phyloP scores from a whole-genome alignment of 768 basidiomycete genomes.

The Rhizopogon vesiculosus region DNA sequence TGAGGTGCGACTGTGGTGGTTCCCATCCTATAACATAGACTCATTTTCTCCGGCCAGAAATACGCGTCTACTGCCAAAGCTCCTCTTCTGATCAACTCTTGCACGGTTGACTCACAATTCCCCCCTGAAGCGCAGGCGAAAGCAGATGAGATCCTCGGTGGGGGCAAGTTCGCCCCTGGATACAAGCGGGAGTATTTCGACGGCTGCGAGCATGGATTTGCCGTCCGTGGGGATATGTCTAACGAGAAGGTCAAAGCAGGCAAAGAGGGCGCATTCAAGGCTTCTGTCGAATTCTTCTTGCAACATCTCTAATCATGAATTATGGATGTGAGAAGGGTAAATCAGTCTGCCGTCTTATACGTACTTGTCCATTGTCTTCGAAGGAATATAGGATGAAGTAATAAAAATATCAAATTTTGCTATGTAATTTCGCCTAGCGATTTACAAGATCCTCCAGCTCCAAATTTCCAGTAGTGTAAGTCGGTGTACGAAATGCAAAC shows the following conservation, averaged over 20 bases:
- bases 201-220: constrained; percentile 51
- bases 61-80: constrained; percentile 10
- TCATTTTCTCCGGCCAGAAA: no score
- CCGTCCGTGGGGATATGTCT: constrained; percentile 40
- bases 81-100: constrained; percentile 40
- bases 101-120: constrained; percentile 31
- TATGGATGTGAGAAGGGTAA: constrained; percentile 31
- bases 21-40: not conserved
- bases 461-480: no score
- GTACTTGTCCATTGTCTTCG: not conserved
- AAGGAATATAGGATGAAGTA: no score
- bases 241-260: constrained; percentile 52
- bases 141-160: constrained; percentile 34
- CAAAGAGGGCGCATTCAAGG: constrained; percentile 60
- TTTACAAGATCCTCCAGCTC: no score
- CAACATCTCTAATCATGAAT: constrained; percentile 29
- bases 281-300: constrained; percentile 50
- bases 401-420: no score
- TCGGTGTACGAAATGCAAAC: no score
- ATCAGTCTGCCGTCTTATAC: constrained; percentile 38
- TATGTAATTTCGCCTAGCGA: no score
- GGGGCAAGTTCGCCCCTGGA: constrained; percentile 32
- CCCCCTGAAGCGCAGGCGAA: constrained; percentile 25
- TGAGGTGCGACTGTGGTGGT: constrained; percentile 18
- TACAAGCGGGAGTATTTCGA: constrained; percentile 47